phyloP scores from a whole-genome alignment of 768 basidiomycete species.

The Amanita fuliginea region DNA sequence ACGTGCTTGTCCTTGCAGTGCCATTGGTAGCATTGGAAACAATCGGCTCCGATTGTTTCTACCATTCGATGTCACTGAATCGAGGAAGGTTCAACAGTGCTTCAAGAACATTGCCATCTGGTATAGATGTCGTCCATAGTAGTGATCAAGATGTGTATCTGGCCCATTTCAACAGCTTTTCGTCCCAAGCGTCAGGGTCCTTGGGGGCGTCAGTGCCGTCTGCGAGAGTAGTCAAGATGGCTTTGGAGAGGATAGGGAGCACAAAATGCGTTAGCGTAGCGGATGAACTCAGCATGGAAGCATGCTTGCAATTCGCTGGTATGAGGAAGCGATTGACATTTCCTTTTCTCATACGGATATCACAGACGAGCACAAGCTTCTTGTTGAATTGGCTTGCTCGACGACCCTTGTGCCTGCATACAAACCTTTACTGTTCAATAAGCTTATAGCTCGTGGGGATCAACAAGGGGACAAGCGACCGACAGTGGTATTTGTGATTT shows the following conservation, averaged over 20 bases:
- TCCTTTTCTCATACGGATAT: constrained; percentile 6
- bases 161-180: constrained; percentile 45
- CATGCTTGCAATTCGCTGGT: constrained; percentile 49
- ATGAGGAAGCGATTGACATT: constrained; percentile 11
- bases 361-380: constrained; percentile 63
- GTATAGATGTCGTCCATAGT: constrained; percentile 31
- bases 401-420: constrained; percentile 63
- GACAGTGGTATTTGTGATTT: constrained; percentile 55
- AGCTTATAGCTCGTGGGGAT: constrained; percentile 26
- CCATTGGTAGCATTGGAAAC: constrained; percentile 62
- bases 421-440: constrained; percentile 41
- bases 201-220: constrained; percentile 62
- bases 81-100: constrained; percentile 20
- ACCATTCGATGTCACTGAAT: constrained; percentile 58
- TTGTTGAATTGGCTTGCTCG: constrained; percentile 68
- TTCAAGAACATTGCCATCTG: constrained; percentile 24
- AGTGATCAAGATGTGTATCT: constrained; percentile 34
- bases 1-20: constrained; percentile 24
- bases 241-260: constrained; percentile 45
- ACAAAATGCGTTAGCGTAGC: constrained; percentile 51
- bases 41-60: constrained; percentile 64
- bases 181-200: constrained; percentile 56
- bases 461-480: constrained; percentile 16
- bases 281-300: constrained; percentile 61
- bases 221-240: constrained; percentile 51